Conservation (phyloP, 108 stramenopile genomes). For the Hondaea fermentalgiana region DNA sequence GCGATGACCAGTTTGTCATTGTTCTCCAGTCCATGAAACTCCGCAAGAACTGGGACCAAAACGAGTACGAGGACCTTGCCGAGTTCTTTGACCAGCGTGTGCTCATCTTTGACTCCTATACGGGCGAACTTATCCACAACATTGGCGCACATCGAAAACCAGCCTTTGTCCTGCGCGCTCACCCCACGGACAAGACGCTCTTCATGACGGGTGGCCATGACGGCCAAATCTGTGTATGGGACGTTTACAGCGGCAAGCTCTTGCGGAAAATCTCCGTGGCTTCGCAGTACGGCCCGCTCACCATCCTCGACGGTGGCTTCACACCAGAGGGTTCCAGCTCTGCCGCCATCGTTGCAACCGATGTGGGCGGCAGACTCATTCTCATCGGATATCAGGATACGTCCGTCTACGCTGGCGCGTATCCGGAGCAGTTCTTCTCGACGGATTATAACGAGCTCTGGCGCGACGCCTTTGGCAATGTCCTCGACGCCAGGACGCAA, state of each 20-base stretch:
- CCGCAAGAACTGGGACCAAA: background rate
- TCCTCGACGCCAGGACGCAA: background rate
- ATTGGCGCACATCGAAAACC: background rate
- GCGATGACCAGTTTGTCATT: constrained; percentile 3
- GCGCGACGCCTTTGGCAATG: background rate
- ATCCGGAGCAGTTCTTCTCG: constrained; percentile 2
- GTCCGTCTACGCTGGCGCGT: background rate
- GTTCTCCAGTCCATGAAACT: background rate
- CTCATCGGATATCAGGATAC: background rate
- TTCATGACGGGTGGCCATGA: background rate
- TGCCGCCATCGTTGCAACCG: background rate
- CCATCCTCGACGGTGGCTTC: constrained; percentile 12
- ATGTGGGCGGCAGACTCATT: background rate
- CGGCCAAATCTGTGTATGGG: constrained; percentile 10
- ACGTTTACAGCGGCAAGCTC: background rate
- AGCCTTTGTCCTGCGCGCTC: constrained; percentile 5
- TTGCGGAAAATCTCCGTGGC: background rate
- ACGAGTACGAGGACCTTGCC: background rate
- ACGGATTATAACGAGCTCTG: background rate
- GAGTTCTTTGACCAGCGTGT: constrained; percentile 12
- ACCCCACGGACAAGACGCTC: background rate
- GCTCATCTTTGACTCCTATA: background rate
- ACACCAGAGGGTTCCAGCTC: background rate
- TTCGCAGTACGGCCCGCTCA: constrained; percentile 9
- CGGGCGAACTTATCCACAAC: background rate